phyloP scores from a whole-genome alignment of 345 rosid species.

The Microthlaspi erraticum region DNA sequence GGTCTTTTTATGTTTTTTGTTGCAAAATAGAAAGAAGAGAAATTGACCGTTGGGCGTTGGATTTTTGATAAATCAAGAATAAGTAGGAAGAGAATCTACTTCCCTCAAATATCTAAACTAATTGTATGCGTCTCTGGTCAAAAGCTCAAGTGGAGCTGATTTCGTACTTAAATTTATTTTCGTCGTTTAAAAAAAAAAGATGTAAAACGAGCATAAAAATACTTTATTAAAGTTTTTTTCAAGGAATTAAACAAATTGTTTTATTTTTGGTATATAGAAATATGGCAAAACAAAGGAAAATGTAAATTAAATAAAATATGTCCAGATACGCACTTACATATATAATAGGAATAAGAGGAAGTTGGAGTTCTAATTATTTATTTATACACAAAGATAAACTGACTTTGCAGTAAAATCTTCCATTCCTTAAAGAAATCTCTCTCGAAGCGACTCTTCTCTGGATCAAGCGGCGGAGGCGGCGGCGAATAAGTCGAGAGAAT shows the following conservation, averaged over 20 bases:
- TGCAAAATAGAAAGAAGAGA: background rate
- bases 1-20: background rate
- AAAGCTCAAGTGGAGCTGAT: constrained; percentile 32
- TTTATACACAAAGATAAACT: background rate
- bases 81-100: constrained; percentile 15
- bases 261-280: too few relatives aligned
- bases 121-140: constrained; percentile 17
- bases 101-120: constrained; percentile 18
- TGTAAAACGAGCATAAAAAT: background rate
- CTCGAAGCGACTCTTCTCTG: constrained; percentile 39
- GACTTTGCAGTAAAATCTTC: constrained; percentile 26
- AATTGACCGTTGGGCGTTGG: constrained; percentile 14
- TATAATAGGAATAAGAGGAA: constrained; percentile 10
- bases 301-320: background rate
- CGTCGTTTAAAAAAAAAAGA: constrained; percentile 2
- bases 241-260: background rate
- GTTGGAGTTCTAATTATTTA: background rate
- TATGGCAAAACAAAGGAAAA: background rate
- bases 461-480: constrained; percentile 53
- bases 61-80: background rate
- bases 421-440: background rate
- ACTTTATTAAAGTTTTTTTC: constrained; percentile 8
- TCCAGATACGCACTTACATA: background rate
- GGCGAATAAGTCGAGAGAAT: constrained; percentile 20
- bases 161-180: background rate